A percentile compares a stretch with the other conserved stretches of the same genome.
phyloP scores from a whole-genome alignment of 176 grass and related monocot genomes.

The Musa itinerans region DNA sequence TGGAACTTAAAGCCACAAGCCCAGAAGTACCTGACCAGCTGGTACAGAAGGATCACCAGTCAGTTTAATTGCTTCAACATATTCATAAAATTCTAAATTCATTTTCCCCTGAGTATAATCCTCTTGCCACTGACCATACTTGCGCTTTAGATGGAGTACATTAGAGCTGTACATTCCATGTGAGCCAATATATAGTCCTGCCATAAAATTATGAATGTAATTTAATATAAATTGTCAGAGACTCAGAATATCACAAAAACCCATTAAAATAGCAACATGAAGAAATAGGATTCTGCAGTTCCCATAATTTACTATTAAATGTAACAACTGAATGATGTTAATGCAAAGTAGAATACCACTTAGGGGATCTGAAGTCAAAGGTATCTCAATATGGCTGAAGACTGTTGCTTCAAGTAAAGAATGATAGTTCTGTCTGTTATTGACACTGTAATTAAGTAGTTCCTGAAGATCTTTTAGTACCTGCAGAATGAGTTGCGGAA shows the following conservation, averaged over 20 bases:
- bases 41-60: slow-evolving; percentile 68
- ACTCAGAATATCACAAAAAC: neutral
- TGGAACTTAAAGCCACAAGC: neutral
- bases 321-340: neutral
- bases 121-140: slow-evolving; percentile 87
- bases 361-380: slow-evolving; percentile 76
- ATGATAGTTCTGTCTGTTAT: slow-evolving; percentile 27
- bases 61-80: slow-evolving; percentile 80
- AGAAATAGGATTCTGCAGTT: neutral
- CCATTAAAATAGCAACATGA: slow-evolving; percentile 9
- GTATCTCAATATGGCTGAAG: slow-evolving; percentile 66
- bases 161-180: slow-evolving; percentile 64
- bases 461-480: slow-evolving; percentile 55
- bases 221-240: slow-evolving; percentile 24
- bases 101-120: slow-evolving; percentile 40
- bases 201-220: slow-evolving; percentile 8
- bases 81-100: slow-evolving; percentile 88
- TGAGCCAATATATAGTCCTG: slow-evolving; percentile 71
- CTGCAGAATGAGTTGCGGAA: slow-evolving; percentile 23
- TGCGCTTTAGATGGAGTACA: slow-evolving; percentile 71
- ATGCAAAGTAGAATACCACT: slow-evolving; percentile 31
- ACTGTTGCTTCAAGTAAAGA: slow-evolving; percentile 47
- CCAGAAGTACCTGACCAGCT: slow-evolving; percentile 59
- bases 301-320: neutral
- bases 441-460: slow-evolving; percentile 44